phyloP scores from a whole-genome alignment of 1,139 yeast genomes.

The Pichia sp. region DNA sequence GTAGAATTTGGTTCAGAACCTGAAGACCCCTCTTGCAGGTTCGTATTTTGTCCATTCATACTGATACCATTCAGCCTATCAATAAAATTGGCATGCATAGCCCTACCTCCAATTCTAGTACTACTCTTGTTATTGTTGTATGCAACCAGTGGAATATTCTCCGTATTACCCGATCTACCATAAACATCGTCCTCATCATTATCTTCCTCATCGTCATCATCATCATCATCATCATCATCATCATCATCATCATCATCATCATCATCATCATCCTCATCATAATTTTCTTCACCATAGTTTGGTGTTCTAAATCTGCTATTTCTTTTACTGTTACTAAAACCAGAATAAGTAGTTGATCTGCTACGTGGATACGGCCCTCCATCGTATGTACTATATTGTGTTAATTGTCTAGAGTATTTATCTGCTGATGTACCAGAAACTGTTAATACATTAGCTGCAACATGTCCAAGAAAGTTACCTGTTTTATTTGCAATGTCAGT shows the following conservation, averaged over 20 bases:
- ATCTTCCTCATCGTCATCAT: neutral
- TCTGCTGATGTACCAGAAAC: conserved; percentile 11
- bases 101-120: neutral
- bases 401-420: conserved; percentile 24
- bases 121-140: neutral
- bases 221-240: neutral
- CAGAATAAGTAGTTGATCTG: conserved; percentile 1
- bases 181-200: neutral
- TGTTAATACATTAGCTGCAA: conserved; percentile 11
- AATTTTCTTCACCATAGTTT: neutral
- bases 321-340: neutral
- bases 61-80: neutral
- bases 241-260: conserved; percentile 1
- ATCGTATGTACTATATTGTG: conserved; percentile 14
- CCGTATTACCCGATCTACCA: neutral
- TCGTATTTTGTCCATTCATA: neutral
- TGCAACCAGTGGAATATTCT: conserved; percentile 1
- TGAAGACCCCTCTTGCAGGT: conserved; percentile 5
- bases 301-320: neutral
- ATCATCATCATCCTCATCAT: neutral
- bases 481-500: conserved; percentile 2
- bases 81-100: conserved; percentile 6
- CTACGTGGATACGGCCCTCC: neutral
- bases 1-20: neutral
- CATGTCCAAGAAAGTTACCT: conserved; percentile 7